A percentile compares a stretch with the other conserved stretches of the same genome.
Conservation (phyloP, 1,284 basidiomycete genomes). For the Rhodotorula sp. region DNA sequence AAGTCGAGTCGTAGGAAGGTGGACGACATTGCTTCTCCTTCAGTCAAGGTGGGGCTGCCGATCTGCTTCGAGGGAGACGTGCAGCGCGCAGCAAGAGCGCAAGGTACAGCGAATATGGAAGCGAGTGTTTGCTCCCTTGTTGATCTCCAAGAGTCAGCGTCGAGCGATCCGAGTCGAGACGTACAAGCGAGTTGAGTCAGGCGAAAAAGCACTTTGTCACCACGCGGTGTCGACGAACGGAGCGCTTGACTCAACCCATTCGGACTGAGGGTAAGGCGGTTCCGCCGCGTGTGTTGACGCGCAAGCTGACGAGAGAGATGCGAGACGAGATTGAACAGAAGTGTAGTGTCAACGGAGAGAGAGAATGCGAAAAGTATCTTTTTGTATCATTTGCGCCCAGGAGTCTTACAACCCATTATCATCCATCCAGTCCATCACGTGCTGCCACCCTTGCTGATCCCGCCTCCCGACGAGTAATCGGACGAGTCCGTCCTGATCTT, state of each 20-base stretch:
- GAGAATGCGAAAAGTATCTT: background rate
- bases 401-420: conserved; percentile 23
- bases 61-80: background rate
- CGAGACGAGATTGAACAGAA: too few relatives aligned
- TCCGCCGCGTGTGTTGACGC: background rate
- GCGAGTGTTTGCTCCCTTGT: too few relatives aligned
- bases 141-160: too few relatives aligned
- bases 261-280: background rate
- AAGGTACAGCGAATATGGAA: background rate
- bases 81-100: background rate
- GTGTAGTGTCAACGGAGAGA: background rate
- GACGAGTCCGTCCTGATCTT: conserved; percentile 15
- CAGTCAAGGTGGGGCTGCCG: background rate
- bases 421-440: conserved; percentile 35
- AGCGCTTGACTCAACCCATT: background rate
- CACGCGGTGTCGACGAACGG: too few relatives aligned
- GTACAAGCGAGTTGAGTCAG: background rate
- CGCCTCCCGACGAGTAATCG: background rate
- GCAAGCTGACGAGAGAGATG: too few relatives aligned
- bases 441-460: conserved; percentile 10
- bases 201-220: background rate
- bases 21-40: background rate
- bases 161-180: background rate
- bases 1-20: background rate
- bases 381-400: too few relatives aligned